A percentile compares a stretch with the other conserved stretches of the same genome.
These are phyloP conservation scores for Phaffia rhodozyma DNA, from an alignment of 1,284 basidiomycete species.

Conservation along the genomic window DNA sequence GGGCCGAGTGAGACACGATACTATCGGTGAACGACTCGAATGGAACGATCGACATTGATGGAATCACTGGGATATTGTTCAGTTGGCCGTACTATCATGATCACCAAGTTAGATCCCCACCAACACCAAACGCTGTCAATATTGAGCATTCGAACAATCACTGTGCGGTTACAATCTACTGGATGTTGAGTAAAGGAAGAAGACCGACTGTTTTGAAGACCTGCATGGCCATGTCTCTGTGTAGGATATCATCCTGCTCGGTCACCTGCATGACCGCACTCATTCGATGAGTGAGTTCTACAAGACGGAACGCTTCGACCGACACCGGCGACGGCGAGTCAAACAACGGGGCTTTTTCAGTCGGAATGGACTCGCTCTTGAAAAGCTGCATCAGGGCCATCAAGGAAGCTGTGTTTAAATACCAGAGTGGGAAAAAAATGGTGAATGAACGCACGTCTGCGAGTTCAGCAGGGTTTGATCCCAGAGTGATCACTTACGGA, in stretches of 20 bases:
- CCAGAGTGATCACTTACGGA: slow-evolving; percentile 31
- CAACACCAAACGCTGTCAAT: background rate
- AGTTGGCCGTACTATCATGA: slow-evolving; percentile 51
- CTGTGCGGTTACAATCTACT: background rate
- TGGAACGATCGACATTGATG: slow-evolving; percentile 52
- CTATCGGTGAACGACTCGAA: slow-evolving; percentile 56
- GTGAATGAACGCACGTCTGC: too few relatives aligned
- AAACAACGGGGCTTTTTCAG: slow-evolving; percentile 35
- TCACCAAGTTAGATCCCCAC: background rate
- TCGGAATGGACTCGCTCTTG: slow-evolving; percentile 41
- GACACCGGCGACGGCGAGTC: slow-evolving; percentile 36
- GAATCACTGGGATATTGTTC: slow-evolving; percentile 52
- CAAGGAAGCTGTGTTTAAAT: slow-evolving; percentile 28
- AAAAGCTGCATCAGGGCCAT: slow-evolving; percentile 44
- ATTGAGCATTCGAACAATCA: background rate
- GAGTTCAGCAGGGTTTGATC: too few relatives aligned
- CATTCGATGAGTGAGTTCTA: slow-evolving; percentile 76
- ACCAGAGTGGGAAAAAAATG: too few relatives aligned
- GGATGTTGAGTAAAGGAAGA: background rate
- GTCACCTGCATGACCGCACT: slow-evolving; percentile 74
- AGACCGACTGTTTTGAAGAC: slow-evolving; percentile 53
- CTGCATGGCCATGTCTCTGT: slow-evolving; percentile 64
- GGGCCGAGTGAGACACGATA: slow-evolving; percentile 53
- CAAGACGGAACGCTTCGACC: slow-evolving; percentile 66
- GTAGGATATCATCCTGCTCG: slow-evolving; percentile 52